Evolutionary conservation across 768 basidiomycete genomes (phyloP).

Genomic region (Scleroderma citrinum): DNA sequence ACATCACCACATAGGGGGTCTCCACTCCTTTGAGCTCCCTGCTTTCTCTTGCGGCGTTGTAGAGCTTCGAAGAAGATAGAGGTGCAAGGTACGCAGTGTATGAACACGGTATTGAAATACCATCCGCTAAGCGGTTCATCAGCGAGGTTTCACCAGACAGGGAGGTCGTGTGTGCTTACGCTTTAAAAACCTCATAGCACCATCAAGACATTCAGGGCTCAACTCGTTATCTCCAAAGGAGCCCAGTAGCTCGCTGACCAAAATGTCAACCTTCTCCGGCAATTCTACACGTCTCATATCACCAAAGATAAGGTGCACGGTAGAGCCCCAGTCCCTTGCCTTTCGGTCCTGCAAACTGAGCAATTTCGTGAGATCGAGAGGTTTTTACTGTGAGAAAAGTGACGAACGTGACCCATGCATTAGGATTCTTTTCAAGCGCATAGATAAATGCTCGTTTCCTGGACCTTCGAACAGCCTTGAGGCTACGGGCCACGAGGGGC

Average conservation of each 20-base stretch:
- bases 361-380: slow-evolving; percentile 7
- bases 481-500: slow-evolving; percentile 80
- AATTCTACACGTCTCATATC: slow-evolving; percentile 86
- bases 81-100: slow-evolving; percentile 96
- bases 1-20: slow-evolving; percentile 99
- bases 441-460: slow-evolving; percentile 61
- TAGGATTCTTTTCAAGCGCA: slow-evolving; percentile 95
- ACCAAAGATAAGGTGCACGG: slow-evolving; percentile 81
- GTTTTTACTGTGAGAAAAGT: slow-evolving; percentile 7
- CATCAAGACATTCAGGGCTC: slow-evolving; percentile 96
- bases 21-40: slow-evolving; percentile 74
- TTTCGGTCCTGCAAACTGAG: slow-evolving; percentile 79
- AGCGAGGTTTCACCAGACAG: slow-evolving; percentile 6
- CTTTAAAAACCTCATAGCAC: slow-evolving; percentile 90
- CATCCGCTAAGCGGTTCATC: slow-evolving; percentile 53
- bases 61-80: slow-evolving; percentile 88
- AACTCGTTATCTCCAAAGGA: slow-evolving; percentile 99
- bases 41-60: slow-evolving; percentile 67
- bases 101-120: slow-evolving; percentile 93
- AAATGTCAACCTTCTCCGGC: slow-evolving; percentile 85
- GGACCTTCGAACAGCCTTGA: slow-evolving; percentile 69
- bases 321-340: slow-evolving; percentile 74
- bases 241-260: slow-evolving; percentile 93
- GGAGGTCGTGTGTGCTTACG: slow-evolving; percentile 36
- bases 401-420: slow-evolving; percentile 89